A percentile compares a stretch with the other conserved stretches of the same genome.
Conservation (phyloP, 352 stramenopile species). For the Thalassiosira exigua region DNA sequence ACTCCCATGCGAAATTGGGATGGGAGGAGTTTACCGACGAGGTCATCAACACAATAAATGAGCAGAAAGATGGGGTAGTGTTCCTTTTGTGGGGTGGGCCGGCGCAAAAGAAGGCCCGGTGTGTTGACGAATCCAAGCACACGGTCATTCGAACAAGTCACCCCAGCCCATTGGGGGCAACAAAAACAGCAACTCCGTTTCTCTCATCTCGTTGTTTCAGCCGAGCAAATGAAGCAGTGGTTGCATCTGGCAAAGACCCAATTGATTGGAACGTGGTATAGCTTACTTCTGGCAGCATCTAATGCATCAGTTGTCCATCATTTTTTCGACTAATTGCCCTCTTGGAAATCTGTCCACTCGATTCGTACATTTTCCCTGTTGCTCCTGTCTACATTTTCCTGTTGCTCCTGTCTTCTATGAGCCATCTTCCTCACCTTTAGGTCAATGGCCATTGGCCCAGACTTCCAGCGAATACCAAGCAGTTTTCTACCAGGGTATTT, state of each 20-base stretch:
- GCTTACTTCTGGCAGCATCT: too few relatives aligned
- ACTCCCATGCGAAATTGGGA: slow-evolving; percentile 94
- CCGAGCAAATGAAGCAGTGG: slow-evolving; percentile 71
- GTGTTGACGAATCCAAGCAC: slow-evolving; percentile 57
- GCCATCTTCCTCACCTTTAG: too few relatives aligned
- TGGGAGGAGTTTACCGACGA: slow-evolving; percentile 98
- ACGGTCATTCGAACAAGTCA: slow-evolving; percentile 82
- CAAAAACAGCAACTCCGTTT: slow-evolving; percentile 95
- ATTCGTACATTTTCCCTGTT: too few relatives aligned
- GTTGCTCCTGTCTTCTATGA: too few relatives aligned
- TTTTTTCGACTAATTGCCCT: too few relatives aligned
- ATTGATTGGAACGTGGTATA: slow-evolving; percentile 86
- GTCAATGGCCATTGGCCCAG: too few relatives aligned
- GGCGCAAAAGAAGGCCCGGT: slow-evolving; percentile 85
- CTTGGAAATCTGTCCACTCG: too few relatives aligned
- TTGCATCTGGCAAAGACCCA: slow-evolving; percentile 57
- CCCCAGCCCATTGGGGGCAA: slow-evolving; percentile 91
- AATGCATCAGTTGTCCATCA: too few relatives aligned
- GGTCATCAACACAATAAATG: slow-evolving; percentile 73
- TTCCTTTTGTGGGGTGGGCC: slow-evolving; percentile 99
- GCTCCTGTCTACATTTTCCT: too few relatives aligned
- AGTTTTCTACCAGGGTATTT: too few relatives aligned
- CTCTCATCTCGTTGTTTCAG: slow-evolving; percentile 91
- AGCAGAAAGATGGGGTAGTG: slow-evolving; percentile 88
- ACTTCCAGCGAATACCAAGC: too few relatives aligned